A percentile compares a stretch with the other conserved stretches of the same genome.
These are phyloP conservation scores for Scheffersomyces spartinae DNA, from an alignment of 805 yeast genomes.

Conservation along the genomic window DNA sequence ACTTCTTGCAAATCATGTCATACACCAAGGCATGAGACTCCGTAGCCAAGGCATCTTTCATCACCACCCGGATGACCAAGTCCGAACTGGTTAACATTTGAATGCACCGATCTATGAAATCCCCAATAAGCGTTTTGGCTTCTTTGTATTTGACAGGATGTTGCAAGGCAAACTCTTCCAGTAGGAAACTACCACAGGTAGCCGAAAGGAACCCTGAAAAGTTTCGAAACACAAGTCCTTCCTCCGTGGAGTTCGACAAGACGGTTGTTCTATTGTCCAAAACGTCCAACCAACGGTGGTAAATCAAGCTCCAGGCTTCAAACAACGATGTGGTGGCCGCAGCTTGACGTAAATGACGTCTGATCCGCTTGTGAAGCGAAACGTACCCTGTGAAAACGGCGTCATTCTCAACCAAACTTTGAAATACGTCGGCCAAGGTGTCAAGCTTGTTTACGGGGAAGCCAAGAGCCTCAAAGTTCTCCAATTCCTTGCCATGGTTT, in stretches of 20 bases:
- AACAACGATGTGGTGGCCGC: slow-evolving; percentile 18
- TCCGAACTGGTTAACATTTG: slow-evolving; percentile 19
- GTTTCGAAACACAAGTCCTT: slow-evolving; percentile 26
- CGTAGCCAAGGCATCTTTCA: slow-evolving; percentile 28
- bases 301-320: slow-evolving; percentile 29
- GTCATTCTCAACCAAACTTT: slow-evolving; percentile 17
- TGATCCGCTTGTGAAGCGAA: slow-evolving; percentile 27
- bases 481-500: no score
- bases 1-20: slow-evolving; percentile 20
- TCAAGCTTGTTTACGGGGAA: no score
- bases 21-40: slow-evolving; percentile 29
- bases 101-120: slow-evolving; percentile 27
- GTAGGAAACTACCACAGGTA: slow-evolving; percentile 28
- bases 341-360: slow-evolving; percentile 17
- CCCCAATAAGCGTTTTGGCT: slow-evolving; percentile 13
- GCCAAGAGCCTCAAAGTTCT: no score
- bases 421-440: slow-evolving; percentile 18
- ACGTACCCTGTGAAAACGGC: slow-evolving; percentile 33
- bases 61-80: slow-evolving; percentile 25
- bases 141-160: slow-evolving; percentile 6
- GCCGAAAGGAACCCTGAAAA: slow-evolving; percentile 31
- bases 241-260: slow-evolving; percentile 17
- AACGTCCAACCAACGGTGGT: slow-evolving; percentile 23
- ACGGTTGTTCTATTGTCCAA: slow-evolving; percentile 12
- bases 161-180: slow-evolving; percentile 7